Base-by-base conservation (phyloP, 495 filamentous ascomycete genomes). In the Diplogelasinospora grovesii region DNA sequence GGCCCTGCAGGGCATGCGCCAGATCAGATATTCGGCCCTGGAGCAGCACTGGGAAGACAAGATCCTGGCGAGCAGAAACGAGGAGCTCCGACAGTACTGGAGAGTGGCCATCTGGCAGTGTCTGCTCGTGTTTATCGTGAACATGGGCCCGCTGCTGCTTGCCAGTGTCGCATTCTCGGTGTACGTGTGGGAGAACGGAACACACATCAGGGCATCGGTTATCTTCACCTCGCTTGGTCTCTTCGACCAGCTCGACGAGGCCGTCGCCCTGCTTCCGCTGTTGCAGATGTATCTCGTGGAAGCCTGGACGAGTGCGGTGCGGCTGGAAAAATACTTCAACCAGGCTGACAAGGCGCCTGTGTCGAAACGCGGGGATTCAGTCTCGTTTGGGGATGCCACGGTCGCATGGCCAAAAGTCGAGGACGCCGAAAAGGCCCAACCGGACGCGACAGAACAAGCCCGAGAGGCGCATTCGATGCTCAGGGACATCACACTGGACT, bases 21-120 rank as follows among this genome's bases (percentile, higher is more conserved):
- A 87, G 53, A 81, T 89, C 54, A 85, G 85, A 43, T 84, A 85
- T 50, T 81, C 81, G 1, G 83, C 82, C 3, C 53, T 83, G 7
- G 84, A 89, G 53, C 48, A 59, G 15, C 69, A 78, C 42, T 87
- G 83, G 82, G 70, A 85, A 52, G 59, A 66, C 10, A 77, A 73
- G 30, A 85, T 89, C 39, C 50, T 63, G 15, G 63, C 65, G 9
- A 70, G 70, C 19, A 70, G 84, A 42, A 63, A 69, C 5, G 65
- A 69, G 19, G 84, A 89, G 52, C 73, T 89, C 3, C 43, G 43
- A 1, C 69, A 71, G 1, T 66, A 78, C 37, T 79, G 81, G 74
- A 70, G 54, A 7, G 60, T 73, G 0, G 81, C 81, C 30, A 41
- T 68, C 11, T 69, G 67, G 39, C 76, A 75, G 34, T 46, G 43